Percentiles rank a stretch among this genome's conserved stretches.
Conservation (phyloP, 2,329 filamentous ascomycete genomes). For the Plenodomus tracheiphilus region DNA sequence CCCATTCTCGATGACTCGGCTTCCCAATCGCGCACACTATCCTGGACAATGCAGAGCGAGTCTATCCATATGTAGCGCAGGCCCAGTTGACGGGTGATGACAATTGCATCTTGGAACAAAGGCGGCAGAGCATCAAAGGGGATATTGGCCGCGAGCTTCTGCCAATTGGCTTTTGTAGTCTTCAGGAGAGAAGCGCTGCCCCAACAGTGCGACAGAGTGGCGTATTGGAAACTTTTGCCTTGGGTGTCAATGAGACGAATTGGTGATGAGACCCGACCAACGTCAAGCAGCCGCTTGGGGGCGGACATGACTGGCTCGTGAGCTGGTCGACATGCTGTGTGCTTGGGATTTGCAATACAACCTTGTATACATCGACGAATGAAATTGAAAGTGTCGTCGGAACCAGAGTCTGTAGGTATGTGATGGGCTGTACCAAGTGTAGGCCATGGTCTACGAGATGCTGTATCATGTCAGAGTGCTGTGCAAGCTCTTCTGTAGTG, state of each 20-base stretch:
- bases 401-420: slow-evolving; percentile 35
- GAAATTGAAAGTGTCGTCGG: slow-evolving; percentile 39
- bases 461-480: slow-evolving; percentile 19
- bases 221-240: slow-evolving; percentile 33
- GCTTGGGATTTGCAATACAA: slow-evolving; percentile 36
- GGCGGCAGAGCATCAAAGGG: slow-evolving; percentile 31
- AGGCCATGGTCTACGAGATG: slow-evolving; percentile 35
- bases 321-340: slow-evolving; percentile 26
- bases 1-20: slow-evolving; percentile 41
- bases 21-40: slow-evolving; percentile 38
- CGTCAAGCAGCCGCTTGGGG: slow-evolving; percentile 37
- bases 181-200: slow-evolving; percentile 26
- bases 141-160: slow-evolving; percentile 29
- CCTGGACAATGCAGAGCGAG: slow-evolving; percentile 41
- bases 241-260: slow-evolving; percentile 39
- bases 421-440: slow-evolving; percentile 34
- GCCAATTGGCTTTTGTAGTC: slow-evolving; percentile 34
- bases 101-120: slow-evolving; percentile 32
- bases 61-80: slow-evolving; percentile 44
- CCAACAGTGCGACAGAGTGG: slow-evolving; percentile 39
- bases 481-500: neutral
- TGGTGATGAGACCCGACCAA: slow-evolving; percentile 31
- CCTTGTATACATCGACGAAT: slow-evolving; percentile 37
- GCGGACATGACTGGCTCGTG: slow-evolving; percentile 20
- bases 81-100: slow-evolving; percentile 37